Percentiles rank a stretch among this genome's conserved stretches.
Conservation (phyloP, 1,284 basidiomycete species). For the Apiotrichum laibachii region DNA sequence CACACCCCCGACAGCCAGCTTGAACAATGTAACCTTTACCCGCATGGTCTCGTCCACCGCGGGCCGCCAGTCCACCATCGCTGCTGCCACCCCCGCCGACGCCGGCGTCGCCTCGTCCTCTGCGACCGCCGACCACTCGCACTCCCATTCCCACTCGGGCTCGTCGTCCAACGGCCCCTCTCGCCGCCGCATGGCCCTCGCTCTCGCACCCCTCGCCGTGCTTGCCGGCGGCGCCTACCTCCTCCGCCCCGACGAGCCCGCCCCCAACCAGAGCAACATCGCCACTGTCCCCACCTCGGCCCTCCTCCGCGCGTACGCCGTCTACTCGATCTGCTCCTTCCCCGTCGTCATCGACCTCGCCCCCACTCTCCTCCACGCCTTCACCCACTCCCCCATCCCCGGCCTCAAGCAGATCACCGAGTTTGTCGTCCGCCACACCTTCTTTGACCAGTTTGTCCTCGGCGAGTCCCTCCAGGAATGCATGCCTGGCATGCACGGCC, state of each 20-base stretch:
- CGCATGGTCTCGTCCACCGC: slow-evolving; percentile 4
- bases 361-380: slow-evolving; percentile 64
- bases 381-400: slow-evolving; percentile 61
- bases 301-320: slow-evolving; percentile 68
- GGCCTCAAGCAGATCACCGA: slow-evolving; percentile 66
- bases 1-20: background rate
- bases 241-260: background rate
- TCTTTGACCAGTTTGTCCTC: slow-evolving; percentile 82
- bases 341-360: slow-evolving; percentile 74
- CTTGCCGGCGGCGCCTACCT: slow-evolving; percentile 1
- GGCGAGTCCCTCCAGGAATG: slow-evolving; percentile 74
- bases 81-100: background rate
- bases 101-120: background rate
- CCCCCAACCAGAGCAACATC: slow-evolving; percentile 6
- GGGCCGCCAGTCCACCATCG: background rate
- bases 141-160: background rate
- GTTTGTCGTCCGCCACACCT: slow-evolving; percentile 71
- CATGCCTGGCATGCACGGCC: slow-evolving; percentile 61
- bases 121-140: background rate
- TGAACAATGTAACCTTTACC: background rate
- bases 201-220: background rate
- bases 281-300: slow-evolving; percentile 31
- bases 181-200: background rate
- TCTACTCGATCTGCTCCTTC: slow-evolving; percentile 75
- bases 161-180: background rate